Percentiles rank a stretch among this genome's conserved stretches.
Evolutionary conservation across 495 filamentous ascomycete genomes (phyloP).

Genomic region (Aspergillus saccharolyticus): DNA sequence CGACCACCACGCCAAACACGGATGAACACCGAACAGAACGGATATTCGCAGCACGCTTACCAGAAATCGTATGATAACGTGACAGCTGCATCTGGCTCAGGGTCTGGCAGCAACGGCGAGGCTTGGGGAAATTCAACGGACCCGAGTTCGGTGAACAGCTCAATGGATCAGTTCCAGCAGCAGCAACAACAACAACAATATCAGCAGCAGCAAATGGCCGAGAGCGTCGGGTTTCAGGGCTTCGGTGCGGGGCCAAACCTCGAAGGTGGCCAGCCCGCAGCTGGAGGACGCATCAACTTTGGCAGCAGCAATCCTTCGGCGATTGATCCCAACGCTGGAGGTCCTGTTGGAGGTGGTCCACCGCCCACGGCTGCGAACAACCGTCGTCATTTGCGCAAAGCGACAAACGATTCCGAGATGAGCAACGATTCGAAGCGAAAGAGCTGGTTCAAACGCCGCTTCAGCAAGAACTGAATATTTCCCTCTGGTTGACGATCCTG

Average conservation of each 20-base stretch:
- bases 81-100: conserved; percentile 64
- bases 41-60: conserved; percentile 63
- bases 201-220: conserved; percentile 44
- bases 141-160: conserved; percentile 87
- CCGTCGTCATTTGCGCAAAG: conserved; percentile 30
- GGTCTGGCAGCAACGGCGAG: conserved; percentile 58
- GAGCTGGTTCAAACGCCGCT: conserved; percentile 80
- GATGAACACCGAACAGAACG: conserved; percentile 46
- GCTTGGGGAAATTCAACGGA: conserved; percentile 78
- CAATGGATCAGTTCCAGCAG: conserved; percentile 66
- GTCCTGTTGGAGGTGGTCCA: conserved; percentile 22
- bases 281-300: conserved; percentile 11
- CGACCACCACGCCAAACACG: conserved; percentile 45
- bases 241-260: conserved; percentile 40
- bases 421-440: conserved; percentile 63
- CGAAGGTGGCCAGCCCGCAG: conserved; percentile 8
- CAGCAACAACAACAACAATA: conserved; percentile 35
- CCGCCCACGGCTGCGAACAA: conserved; percentile 23
- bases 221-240: conserved; percentile 52
- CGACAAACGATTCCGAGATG: conserved; percentile 11
- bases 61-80: conserved; percentile 81
- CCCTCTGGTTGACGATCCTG: conserved; percentile 4
- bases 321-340: conserved; percentile 21
- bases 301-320: conserved; percentile 14
- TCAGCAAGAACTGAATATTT: conserved; percentile 57